These are phyloP conservation scores for Wickerhamiella sorbophila DNA, from an alignment of 805 yeast genomes.

Conservation along the genomic window DNA sequence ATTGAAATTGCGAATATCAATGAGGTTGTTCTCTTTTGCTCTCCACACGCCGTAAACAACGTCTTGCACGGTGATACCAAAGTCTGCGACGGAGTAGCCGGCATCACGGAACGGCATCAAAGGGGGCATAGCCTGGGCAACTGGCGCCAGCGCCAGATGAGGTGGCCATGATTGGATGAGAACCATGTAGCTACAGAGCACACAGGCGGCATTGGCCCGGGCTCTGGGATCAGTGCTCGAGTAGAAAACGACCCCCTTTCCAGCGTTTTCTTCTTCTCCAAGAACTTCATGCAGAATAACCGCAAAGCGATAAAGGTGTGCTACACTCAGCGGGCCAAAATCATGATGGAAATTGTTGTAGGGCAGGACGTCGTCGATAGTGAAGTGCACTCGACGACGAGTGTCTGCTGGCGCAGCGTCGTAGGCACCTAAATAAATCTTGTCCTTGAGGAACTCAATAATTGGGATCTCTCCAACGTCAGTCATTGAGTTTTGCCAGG, in stretches of 20 bases:
- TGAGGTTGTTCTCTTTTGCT: conserved; percentile 82
- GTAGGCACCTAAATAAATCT: conserved; percentile 76
- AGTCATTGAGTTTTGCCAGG: background rate
- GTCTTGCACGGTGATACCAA: conserved; percentile 85
- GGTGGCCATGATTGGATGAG: conserved; percentile 97
- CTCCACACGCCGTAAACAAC: conserved; percentile 95
- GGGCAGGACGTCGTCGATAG: conserved; percentile 83
- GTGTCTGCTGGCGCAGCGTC: conserved; percentile 69
- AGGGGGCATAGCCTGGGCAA: conserved; percentile 84
- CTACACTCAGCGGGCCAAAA: conserved; percentile 91
- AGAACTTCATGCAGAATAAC: conserved; percentile 83
- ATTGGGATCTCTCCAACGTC: conserved; percentile 16
- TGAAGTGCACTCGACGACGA: conserved; percentile 62
- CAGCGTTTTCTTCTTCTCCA: conserved; percentile 69
- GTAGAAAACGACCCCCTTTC: conserved; percentile 82
- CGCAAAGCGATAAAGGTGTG: conserved; percentile 88
- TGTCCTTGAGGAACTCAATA: conserved; percentile 27
- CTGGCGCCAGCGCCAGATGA: conserved; percentile 90
- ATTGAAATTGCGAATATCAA: conserved; percentile 71
- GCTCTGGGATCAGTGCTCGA: conserved; percentile 69
- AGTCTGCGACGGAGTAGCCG: conserved; percentile 91
- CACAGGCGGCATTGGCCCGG: conserved; percentile 87
- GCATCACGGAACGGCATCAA: conserved; percentile 94
- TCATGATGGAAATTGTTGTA: conserved; percentile 93
- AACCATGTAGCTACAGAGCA: conserved; percentile 86